Evolutionary conservation across 2,329 filamentous ascomycete genomes (phyloP).

Genomic region (Monilinia aucupariae): DNA sequence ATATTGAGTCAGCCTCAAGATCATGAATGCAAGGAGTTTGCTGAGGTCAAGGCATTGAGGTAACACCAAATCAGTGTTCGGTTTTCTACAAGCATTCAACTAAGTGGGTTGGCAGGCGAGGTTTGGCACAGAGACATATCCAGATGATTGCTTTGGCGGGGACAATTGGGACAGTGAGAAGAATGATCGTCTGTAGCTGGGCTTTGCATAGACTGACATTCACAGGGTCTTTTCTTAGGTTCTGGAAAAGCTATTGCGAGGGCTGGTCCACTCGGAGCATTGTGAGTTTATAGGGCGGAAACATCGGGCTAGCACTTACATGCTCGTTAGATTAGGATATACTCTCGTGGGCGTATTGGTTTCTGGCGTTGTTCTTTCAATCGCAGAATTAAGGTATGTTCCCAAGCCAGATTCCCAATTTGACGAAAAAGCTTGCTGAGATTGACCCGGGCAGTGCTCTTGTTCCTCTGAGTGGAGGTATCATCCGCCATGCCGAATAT

Average conservation of each 20-base stretch:
- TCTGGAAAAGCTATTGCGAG: constrained; percentile 47
- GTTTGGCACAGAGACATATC: constrained; percentile 40
- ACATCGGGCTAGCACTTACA: not conserved
- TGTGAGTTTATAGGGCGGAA: constrained; percentile 29
- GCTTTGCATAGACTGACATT: not conserved
- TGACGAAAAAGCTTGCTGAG: not conserved
- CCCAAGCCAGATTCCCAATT: accelerated
- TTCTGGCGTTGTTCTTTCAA: constrained; percentile 45
- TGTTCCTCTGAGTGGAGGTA: constrained; percentile 36
- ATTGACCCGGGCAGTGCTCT: constrained; percentile 19
- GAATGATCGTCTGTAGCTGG: too few relatives aligned
- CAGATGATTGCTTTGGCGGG: constrained; percentile 42
- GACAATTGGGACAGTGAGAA: constrained; percentile 38
- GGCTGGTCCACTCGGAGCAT: constrained; percentile 47
- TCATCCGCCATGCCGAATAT: constrained; percentile 35
- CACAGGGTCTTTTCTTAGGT: constrained; percentile 24
- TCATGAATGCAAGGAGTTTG: constrained; percentile 5
- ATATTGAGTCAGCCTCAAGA: not conserved
- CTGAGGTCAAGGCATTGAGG: constrained; percentile 15
- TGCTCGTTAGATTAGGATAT: constrained; percentile 6
- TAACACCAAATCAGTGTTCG: not conserved
- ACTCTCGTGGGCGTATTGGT: constrained; percentile 37
- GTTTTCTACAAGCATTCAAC: not conserved
- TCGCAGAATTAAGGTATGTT: constrained; percentile 45
- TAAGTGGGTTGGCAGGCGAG: constrained; percentile 9